Conservation (phyloP, 306 rosid genomes). For the Canavalia gladiata region DNA sequence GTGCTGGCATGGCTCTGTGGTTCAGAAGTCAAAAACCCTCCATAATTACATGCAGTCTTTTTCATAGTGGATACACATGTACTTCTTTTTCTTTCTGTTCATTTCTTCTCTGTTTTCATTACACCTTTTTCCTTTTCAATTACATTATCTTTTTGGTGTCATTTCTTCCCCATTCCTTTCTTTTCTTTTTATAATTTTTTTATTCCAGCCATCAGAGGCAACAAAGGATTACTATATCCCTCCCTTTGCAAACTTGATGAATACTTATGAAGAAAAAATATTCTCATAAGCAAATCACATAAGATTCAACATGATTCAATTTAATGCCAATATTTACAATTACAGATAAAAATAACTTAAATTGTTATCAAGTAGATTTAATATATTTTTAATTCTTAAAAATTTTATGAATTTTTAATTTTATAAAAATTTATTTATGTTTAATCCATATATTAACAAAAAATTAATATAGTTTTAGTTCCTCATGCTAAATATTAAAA, state of each 20-base stretch:
- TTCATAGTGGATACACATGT: slow-evolving; percentile 2
- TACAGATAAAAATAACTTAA: neutral
- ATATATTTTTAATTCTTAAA: too few species aligned
- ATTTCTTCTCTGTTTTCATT: neutral
- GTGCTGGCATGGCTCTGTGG: slow-evolving; percentile 9
- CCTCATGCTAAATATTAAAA: too few species aligned
- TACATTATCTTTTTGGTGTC: neutral
- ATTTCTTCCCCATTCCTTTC: neutral
- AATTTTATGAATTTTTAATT: too few species aligned
- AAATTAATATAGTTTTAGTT: too few species aligned
- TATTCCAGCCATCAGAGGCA: neutral
- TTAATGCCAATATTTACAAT: neutral
- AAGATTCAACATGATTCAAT: neutral
- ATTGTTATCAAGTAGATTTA: neutral
- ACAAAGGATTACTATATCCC: neutral
- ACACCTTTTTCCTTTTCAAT: neutral
- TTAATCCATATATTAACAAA: too few species aligned
- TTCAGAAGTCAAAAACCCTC: slow-evolving; percentile 41
- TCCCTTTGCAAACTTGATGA: neutral
- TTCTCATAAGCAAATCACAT: neutral
- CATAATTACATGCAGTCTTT: slow-evolving; percentile 34
- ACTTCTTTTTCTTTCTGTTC: neutral
- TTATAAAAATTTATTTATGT: too few species aligned
- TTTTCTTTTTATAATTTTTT: neutral
- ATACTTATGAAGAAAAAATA: neutral